phyloP scores from a whole-genome alignment of 129 eudicot genomes.

The Flaveria trinervia region DNA sequence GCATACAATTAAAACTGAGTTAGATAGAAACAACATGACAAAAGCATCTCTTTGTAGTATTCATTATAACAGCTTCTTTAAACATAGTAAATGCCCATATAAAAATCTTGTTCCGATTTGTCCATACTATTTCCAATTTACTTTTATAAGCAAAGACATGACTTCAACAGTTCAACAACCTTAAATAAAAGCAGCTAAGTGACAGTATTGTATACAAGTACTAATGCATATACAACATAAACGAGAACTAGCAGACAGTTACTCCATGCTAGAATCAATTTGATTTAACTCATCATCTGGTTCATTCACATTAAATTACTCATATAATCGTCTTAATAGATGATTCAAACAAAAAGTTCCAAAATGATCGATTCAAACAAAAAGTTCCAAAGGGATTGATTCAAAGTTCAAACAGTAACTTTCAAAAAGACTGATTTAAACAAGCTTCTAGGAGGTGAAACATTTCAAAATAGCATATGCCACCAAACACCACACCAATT shows the following conservation, averaged over 20 bases:
- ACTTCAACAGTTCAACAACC: slow-evolving; percentile 9
- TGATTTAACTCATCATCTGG: background rate
- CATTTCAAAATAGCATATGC: background rate
- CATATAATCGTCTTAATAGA: background rate
- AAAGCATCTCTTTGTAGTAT: background rate
- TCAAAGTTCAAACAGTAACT: slow-evolving; percentile 1
- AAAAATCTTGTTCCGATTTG: background rate
- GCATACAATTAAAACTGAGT: background rate
- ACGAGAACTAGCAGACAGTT: background rate
- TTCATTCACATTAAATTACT: background rate
- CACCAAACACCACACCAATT: background rate
- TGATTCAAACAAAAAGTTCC: background rate
- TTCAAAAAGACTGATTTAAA: slow-evolving; percentile 19
- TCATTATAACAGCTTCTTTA: slow-evolving; percentile 14
- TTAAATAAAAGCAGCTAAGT: background rate
- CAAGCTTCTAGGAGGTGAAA: background rate
- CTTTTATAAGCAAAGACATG: background rate
- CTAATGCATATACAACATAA: background rate
- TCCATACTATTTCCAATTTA: background rate
- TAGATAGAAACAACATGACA: slow-evolving; percentile 3
- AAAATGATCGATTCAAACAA: slow-evolving; percentile 17
- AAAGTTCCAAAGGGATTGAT: slow-evolving; percentile 1
- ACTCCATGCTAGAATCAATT: slow-evolving; percentile 10
- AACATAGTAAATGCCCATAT: slow-evolving; percentile 5
- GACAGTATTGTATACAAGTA: background rate